These are phyloP conservation scores for Ophiostoma montium DNA, from an alignment of 2,329 filamentous ascomycete species.

Conservation along the genomic window DNA sequence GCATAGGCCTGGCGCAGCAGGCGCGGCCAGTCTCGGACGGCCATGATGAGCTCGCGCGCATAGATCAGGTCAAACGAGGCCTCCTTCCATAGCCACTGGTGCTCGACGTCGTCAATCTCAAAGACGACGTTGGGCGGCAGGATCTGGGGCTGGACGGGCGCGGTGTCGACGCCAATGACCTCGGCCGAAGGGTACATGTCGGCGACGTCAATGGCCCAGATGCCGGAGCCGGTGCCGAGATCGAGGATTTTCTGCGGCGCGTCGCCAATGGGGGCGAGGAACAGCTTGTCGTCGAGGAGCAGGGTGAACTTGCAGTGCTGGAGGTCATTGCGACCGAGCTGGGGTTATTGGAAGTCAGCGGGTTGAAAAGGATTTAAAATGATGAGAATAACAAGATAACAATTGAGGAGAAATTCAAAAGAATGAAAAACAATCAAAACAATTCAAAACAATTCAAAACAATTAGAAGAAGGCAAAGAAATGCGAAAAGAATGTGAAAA, in stretches of 20 bases:
- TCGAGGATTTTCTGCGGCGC: slow-evolving; percentile 30
- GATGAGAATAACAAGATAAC: too few relatives aligned
- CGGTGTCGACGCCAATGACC: slow-evolving; percentile 28
- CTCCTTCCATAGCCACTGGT: slow-evolving; percentile 34
- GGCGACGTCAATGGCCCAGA: slow-evolving; percentile 17
- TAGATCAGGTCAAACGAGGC: slow-evolving; percentile 44
- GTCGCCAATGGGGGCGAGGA: slow-evolving; percentile 27
- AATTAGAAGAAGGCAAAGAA: too few relatives aligned
- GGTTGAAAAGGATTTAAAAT: too few relatives aligned
- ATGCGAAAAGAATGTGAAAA: too few relatives aligned
- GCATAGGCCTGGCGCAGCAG: slow-evolving; percentile 7
- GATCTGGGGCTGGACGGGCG: slow-evolving; percentile 29
- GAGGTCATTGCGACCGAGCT: too few relatives aligned
- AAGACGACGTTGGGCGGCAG: slow-evolving; percentile 25
- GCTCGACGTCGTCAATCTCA: slow-evolving; percentile 26
- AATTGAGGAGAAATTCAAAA: too few relatives aligned
- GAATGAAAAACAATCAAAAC: too few relatives aligned
- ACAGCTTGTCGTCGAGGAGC: slow-evolving; percentile 27
- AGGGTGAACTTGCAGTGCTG: too few relatives aligned
- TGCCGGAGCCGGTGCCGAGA: slow-evolving; percentile 31
- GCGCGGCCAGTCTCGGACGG: slow-evolving; percentile 20
- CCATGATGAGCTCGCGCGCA: slow-evolving; percentile 38
- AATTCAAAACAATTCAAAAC: too few relatives aligned
- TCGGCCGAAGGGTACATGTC: slow-evolving; percentile 27
- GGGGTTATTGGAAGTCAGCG: too few relatives aligned